A percentile compares a stretch with the other conserved stretches of the same genome.
Evolutionary conservation across 2,329 filamentous ascomycete species (phyloP).

Genomic region (Penicillium sp.): DNA sequence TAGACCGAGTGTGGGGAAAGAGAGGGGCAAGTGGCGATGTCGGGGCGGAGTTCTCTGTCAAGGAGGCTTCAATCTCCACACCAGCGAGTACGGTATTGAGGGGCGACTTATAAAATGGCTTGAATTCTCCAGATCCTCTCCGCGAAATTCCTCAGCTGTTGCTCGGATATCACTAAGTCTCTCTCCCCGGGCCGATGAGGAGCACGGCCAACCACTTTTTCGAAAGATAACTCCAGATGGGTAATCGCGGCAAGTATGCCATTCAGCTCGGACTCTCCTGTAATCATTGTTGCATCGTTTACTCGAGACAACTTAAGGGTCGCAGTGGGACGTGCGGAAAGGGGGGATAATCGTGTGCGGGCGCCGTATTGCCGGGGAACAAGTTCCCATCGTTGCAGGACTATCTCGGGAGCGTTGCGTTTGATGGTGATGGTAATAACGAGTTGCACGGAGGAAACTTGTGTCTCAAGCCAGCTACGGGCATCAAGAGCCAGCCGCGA

Average conservation of each 20-base stretch:
- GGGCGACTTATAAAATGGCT: slow-evolving; percentile 14
- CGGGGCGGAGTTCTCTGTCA: background rate
- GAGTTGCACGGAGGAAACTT: slow-evolving; percentile 14
- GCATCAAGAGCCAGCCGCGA: slow-evolving; percentile 21
- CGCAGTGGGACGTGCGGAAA: slow-evolving; percentile 16
- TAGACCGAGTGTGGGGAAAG: slow-evolving; percentile 29
- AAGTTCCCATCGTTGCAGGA: slow-evolving; percentile 18
- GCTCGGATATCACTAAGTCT: slow-evolving; percentile 19
- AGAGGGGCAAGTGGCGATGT: slow-evolving; percentile 4
- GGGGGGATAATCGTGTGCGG: slow-evolving; percentile 15
- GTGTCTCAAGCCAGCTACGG: slow-evolving; percentile 19
- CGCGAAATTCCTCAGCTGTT: slow-evolving; percentile 19
- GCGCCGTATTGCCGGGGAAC: slow-evolving; percentile 11
- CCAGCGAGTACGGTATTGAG: background rate
- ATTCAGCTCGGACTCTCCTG: slow-evolving; percentile 18
- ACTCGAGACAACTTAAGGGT: slow-evolving; percentile 18
- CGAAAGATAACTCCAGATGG: slow-evolving; percentile 19
- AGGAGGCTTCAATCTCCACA: too few relatives aligned
- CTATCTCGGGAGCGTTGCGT: slow-evolving; percentile 15
- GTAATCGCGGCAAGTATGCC: slow-evolving; percentile 18
- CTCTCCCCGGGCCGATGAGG: slow-evolving; percentile 15
- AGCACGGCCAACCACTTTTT: slow-evolving; percentile 42
- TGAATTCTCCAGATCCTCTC: slow-evolving; percentile 17
- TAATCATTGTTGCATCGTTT: slow-evolving; percentile 18
- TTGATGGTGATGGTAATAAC: slow-evolving; percentile 22